Conservation (phyloP, 2,329 filamentous ascomycete species). For the Penicillium palitans region DNA sequence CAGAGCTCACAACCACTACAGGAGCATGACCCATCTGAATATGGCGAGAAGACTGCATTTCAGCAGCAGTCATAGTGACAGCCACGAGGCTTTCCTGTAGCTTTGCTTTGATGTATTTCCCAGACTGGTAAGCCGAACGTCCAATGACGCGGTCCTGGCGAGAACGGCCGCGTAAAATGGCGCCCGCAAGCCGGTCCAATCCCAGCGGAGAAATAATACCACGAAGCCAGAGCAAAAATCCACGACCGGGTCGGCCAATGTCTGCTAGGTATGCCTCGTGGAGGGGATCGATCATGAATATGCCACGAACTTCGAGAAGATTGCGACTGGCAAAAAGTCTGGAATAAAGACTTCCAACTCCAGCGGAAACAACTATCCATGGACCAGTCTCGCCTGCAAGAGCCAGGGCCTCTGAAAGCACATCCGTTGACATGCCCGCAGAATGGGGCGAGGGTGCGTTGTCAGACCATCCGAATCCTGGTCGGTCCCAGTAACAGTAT, state of each 20-base stretch:
- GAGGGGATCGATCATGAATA: constrained; percentile 82
- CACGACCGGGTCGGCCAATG: constrained; percentile 66
- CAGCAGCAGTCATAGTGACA: constrained; percentile 76
- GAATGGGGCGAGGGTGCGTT: constrained; percentile 92
- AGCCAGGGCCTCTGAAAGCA: constrained; percentile 80
- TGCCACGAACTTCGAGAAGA: constrained; percentile 68
- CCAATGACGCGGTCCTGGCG: constrained; percentile 85
- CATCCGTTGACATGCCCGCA: constrained; percentile 88
- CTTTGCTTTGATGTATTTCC: constrained; percentile 84
- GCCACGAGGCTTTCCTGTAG: constrained; percentile 92
- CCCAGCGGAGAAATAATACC: constrained; percentile 86
- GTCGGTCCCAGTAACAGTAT: constrained; percentile 95
- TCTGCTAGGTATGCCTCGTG: constrained; percentile 79
- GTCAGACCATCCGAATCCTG: constrained; percentile 84
- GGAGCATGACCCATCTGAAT: constrained; percentile 78
- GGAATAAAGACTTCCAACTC: constrained; percentile 83
- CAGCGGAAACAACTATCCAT: constrained; percentile 84
- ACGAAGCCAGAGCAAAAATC: constrained; percentile 82
- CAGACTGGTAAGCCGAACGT: constrained; percentile 71
- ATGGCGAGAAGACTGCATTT: constrained; percentile 73
- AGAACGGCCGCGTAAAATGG: constrained; percentile 76
- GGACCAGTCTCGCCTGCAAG: constrained; percentile 79
- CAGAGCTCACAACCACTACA: constrained; percentile 79
- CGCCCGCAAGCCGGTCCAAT: constrained; percentile 74
- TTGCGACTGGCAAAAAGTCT: constrained; percentile 89